These are phyloP conservation scores for Escallonia rubra DNA, from an alignment of 129 eudicot species.

Conservation along the genomic window DNA sequence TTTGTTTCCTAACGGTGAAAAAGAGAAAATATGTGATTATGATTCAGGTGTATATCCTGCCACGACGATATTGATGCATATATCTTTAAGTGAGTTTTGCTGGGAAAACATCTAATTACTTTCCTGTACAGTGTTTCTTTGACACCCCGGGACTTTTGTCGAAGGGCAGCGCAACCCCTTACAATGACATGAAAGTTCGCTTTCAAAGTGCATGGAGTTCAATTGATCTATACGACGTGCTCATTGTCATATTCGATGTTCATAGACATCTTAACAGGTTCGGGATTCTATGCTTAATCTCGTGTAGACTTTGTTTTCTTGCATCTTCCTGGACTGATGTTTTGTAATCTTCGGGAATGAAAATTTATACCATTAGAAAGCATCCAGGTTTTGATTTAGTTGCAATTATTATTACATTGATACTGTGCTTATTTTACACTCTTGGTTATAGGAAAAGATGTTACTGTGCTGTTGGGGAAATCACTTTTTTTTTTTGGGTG, in stretches of 20 bases:
- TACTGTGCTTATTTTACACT: too few species aligned
- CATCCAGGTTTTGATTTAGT: too few species aligned
- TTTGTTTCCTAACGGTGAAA: too few species aligned
- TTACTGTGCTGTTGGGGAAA: too few species aligned
- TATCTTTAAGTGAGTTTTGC: not conserved
- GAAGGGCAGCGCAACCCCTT: conserved; percentile 67
- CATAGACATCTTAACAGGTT: conserved; percentile 94
- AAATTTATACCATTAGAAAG: not conserved
- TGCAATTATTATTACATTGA: too few species aligned
- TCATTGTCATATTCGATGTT: conserved; percentile 84
- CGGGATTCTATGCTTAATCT: conserved; percentile 16
- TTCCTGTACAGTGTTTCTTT: conserved; percentile 80
- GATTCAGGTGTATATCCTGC: too few species aligned
- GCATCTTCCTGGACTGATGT: not conserved
- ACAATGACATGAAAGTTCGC: conserved; percentile 70
- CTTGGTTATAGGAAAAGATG: too few species aligned
- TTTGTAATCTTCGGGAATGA: not conserved
- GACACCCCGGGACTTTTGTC: conserved; percentile 94
- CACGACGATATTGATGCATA: too few species aligned
- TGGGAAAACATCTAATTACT: conserved; percentile 12
- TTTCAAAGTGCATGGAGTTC: conserved; percentile 83
- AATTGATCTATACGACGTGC: conserved; percentile 63
- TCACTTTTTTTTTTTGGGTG: too few species aligned
- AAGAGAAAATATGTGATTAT: too few species aligned
- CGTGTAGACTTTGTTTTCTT: not conserved